Evolutionary conservation across 2,329 filamentous ascomycete genomes (phyloP).

Genomic region (Tolypocladium tropicale): DNA sequence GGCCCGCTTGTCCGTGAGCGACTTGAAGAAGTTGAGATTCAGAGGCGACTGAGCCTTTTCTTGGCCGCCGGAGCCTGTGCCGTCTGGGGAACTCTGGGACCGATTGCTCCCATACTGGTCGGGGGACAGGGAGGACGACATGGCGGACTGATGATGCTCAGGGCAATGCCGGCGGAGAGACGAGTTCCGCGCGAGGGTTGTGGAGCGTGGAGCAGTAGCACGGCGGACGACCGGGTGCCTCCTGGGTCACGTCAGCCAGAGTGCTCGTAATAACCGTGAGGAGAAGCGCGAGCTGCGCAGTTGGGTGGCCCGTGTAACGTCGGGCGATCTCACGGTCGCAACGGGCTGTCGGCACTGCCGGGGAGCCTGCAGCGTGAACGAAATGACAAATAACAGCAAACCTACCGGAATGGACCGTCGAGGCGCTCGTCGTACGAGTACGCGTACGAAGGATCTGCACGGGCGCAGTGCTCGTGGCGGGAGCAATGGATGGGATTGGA

Average conservation of each 20-base stretch:
- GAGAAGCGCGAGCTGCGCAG: too few species aligned
- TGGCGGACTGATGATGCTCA: conserved; percentile 15
- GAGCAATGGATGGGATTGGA: neutral
- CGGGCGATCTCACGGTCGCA: neutral
- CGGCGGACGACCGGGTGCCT: neutral
- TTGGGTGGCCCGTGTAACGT: neutral
- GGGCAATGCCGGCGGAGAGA: neutral
- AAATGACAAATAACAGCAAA: neutral
- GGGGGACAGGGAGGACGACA: conserved; percentile 39
- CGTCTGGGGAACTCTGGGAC: conserved; percentile 14
- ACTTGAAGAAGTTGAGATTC: conserved; percentile 56
- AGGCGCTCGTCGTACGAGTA: neutral
- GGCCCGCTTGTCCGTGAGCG: conserved; percentile 60
- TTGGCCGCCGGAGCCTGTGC: conserved; percentile 15
- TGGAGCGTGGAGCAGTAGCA: neutral
- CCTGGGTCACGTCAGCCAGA: neutral
- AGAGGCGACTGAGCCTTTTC: conserved; percentile 33
- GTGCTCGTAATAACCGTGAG: neutral
- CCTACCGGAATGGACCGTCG: neutral
- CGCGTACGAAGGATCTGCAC: too few species aligned
- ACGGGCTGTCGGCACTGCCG: neutral
- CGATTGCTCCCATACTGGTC: conserved; percentile 19
- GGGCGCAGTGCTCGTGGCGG: too few species aligned
- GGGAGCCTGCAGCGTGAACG: neutral
- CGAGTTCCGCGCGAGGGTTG: neutral